phyloP scores from a whole-genome alignment of 805 yeast genomes.

The Candida germanica region DNA sequence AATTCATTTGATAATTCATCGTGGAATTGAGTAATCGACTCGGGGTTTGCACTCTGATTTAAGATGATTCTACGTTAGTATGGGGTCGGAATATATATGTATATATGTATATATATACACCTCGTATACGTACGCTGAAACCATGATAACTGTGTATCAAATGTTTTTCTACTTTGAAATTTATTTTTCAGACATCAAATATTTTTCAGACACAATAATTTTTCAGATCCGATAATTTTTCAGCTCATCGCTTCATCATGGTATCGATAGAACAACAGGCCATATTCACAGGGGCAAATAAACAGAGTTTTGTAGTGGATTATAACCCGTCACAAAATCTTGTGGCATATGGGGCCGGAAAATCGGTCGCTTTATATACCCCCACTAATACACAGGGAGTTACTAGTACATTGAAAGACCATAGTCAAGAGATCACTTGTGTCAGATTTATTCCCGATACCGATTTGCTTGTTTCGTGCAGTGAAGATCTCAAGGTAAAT shows the following conservation, averaged over 20 bases:
- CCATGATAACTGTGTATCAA: slow-evolving; percentile 19
- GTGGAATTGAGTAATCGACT: slow-evolving; percentile 64
- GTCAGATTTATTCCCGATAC: slow-evolving; percentile 51
- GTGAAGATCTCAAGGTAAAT: slow-evolving; percentile 62
- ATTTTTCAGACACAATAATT: no score
- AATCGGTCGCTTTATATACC: slow-evolving; percentile 65
- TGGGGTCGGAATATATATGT: neutral
- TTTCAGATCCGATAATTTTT: no score
- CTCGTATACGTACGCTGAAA: slow-evolving; percentile 33
- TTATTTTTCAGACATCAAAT: no score
- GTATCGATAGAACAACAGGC: slow-evolving; percentile 47
- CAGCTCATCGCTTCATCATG: no score
- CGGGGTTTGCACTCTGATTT: slow-evolving; percentile 46
- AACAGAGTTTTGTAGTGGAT: slow-evolving; percentile 59
- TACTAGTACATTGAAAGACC: slow-evolving; percentile 55
- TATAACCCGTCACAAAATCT: slow-evolving; percentile 33
- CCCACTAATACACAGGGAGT: slow-evolving; percentile 53
- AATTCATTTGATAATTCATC: slow-evolving; percentile 67
- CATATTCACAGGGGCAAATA: slow-evolving; percentile 70
- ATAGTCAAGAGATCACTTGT: slow-evolving; percentile 60
- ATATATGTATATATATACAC: no score
- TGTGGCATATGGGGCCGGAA: slow-evolving; percentile 73
- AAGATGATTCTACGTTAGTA: slow-evolving; percentile 29
- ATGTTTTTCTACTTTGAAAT: no score
- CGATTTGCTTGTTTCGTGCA: slow-evolving; percentile 51